Evolutionary conservation across 441 rosid genomes (phyloP), one percentile per base, ranked within the genome.

Genomic region (Gossypium gossypioides): DNA sequence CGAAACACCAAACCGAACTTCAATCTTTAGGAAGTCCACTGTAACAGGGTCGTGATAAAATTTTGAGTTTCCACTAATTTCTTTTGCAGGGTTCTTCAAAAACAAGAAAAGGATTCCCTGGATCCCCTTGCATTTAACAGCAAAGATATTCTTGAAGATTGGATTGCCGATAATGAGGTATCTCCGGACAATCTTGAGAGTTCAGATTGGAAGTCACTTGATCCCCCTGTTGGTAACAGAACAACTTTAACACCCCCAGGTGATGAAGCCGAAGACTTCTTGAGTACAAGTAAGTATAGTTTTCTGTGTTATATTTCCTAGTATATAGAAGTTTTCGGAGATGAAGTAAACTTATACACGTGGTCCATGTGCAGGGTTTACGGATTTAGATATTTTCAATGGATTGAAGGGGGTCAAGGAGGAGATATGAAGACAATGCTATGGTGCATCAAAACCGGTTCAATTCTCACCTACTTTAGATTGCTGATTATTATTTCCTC

Each of bases 191-290:
- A 88, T 63, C 55, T 59, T n/a, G 88, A 79, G 68, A 83, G 76
- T 80, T 78, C 84, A 32, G 94, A 95, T 76, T 92, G 97, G 99
- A 86, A 79, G 85, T 80, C 83, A 2, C 86, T 95, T 5, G 92
- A 89, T 72, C 80, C 86, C 3, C 56, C 83, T 46, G 70, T 80
- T 34, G 61, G 62, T 27, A 87, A 74, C 80, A 73, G 81, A 25
- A 71, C 71, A 72, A 78, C 74, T 44, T 72, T 67, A 61, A 87
- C 74, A 80, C 59, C 87, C 18, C 63, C 82, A 15, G 54, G 70
- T 29, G 93, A 89, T 68, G 92, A 88, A 77, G 72, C 75, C 71
- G 96, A 88, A 76, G 90, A 87, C 52, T 75, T 67, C 58, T 25
- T 87, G 74, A 84, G 79, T 0, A 51, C 85, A 70, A 96, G 97